These are phyloP conservation scores for Tilletia setariae DNA, from an alignment of 1,284 basidiomycete genomes.

Conservation along the genomic window DNA sequence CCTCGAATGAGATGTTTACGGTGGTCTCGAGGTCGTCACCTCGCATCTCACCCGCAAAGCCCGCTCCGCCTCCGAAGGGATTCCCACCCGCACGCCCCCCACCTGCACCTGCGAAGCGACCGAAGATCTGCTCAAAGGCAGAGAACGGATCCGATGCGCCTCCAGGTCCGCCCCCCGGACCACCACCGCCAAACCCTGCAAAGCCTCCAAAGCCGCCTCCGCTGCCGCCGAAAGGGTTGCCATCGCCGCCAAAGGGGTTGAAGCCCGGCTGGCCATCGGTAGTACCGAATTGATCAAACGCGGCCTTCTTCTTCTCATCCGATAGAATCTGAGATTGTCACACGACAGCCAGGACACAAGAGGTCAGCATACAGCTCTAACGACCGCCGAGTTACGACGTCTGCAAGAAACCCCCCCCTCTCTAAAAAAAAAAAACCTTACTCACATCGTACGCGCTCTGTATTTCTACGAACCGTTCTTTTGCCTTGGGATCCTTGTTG, in stretches of 20 bases:
- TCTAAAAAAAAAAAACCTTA: constrained; percentile 20
- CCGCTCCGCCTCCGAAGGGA: constrained; percentile 59
- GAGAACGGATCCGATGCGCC: constrained; percentile 14
- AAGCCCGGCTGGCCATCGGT: constrained; percentile 87
- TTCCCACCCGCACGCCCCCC: constrained; percentile 44
- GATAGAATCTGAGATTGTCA: constrained; percentile 57
- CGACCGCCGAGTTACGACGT: background rate
- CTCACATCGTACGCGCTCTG: constrained; percentile 93
- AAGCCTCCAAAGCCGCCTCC: constrained; percentile 66
- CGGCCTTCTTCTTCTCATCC: constrained; percentile 85
- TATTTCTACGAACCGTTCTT: constrained; percentile 93
- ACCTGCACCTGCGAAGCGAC: constrained; percentile 59
- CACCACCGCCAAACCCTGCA: constrained; percentile 55
- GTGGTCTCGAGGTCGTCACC: constrained; percentile 82
- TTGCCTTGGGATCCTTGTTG: constrained; percentile 84
- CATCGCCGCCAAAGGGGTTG: constrained; percentile 64
- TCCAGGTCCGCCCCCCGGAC: constrained; percentile 54
- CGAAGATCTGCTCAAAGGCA: constrained; percentile 85
- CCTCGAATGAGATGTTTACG: constrained; percentile 73
- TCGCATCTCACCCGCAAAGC: constrained; percentile 60
- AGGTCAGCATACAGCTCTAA: background rate
- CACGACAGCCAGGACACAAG: background rate
- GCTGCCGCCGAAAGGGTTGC: constrained; percentile 61
- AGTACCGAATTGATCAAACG: constrained; percentile 93
- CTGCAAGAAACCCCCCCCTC: background rate